A percentile compares a stretch with the other conserved stretches of the same genome.
Conservation (phyloP, 495 filamentous ascomycete species). For the Pseudomonodictys pantanalensis region DNA sequence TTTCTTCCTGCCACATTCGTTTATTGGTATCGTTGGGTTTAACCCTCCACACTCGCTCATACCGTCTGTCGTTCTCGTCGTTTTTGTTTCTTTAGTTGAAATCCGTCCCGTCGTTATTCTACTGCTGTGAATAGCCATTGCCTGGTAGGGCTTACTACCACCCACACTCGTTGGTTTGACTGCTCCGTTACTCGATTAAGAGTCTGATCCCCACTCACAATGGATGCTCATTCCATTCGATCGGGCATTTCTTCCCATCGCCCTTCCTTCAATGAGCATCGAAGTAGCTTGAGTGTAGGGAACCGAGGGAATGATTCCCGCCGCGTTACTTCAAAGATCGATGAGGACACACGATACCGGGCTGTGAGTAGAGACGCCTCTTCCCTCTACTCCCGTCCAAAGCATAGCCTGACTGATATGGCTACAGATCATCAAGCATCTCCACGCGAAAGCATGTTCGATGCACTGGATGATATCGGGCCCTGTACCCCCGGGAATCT, state of each 20-base stretch:
- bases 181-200: too few species aligned
- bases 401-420: not conserved
- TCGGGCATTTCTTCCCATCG: not conserved
- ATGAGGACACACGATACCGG: constrained; percentile 7
- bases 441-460: constrained; percentile 10
- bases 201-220: not conserved
- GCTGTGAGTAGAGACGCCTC: not conserved
- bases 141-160: not conserved
- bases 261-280: too few species aligned
- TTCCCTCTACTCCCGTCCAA: not conserved
- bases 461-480: constrained; percentile 15
- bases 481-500: constrained; percentile 1
- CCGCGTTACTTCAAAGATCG: constrained; percentile 6
- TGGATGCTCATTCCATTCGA: not conserved
- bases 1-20: not conserved
- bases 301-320: not conserved
- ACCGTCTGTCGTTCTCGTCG: not conserved
- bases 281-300: too few species aligned
- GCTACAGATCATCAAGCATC: constrained; percentile 3
- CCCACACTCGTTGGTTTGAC: not conserved
- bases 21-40: too few species aligned
- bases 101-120: not conserved
- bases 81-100: not conserved
- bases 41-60: not conserved
- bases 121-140: not conserved